Percentiles rank a stretch among this genome's conserved stretches.
phyloP scores from a whole-genome alignment of 306 rosid species.

The Cajanus cajan region DNA sequence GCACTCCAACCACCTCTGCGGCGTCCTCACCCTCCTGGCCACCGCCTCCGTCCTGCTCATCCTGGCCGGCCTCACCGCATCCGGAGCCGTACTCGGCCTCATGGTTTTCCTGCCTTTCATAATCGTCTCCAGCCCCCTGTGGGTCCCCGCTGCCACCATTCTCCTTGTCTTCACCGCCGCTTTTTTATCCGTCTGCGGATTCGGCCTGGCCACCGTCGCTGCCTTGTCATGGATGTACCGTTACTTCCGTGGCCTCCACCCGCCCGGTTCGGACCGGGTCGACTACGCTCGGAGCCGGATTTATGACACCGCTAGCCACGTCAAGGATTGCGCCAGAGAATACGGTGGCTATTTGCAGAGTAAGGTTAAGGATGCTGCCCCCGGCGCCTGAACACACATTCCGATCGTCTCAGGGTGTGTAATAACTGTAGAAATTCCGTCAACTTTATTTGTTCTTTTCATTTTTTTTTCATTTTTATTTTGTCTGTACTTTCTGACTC shows the following conservation, averaged over 20 bases:
- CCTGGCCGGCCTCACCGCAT: slow-evolving; percentile 53
- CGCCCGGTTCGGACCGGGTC: slow-evolving; percentile 74
- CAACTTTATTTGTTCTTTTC: neutral
- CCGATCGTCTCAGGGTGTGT: no score
- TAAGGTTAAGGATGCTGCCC: slow-evolving; percentile 84
- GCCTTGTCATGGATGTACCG: slow-evolving; percentile 63
- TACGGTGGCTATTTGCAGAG: slow-evolving; percentile 81
- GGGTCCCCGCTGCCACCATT: slow-evolving; percentile 55
- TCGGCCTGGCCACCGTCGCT: slow-evolving; percentile 35
- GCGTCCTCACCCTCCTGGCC: slow-evolving; percentile 48
- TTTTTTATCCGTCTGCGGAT: slow-evolving; percentile 49
- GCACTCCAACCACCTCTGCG: slow-evolving; percentile 54
- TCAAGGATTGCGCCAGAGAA: slow-evolving; percentile 82
- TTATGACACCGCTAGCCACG: slow-evolving; percentile 77
- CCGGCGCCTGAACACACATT: slow-evolving; percentile 87
- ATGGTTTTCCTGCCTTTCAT: slow-evolving; percentile 56
- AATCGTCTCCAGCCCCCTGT: slow-evolving; percentile 63
- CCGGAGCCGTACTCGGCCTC: slow-evolving; percentile 39
- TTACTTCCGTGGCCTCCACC: slow-evolving; percentile 70
- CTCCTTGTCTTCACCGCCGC: slow-evolving; percentile 40
- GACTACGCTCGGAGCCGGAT: slow-evolving; percentile 74
- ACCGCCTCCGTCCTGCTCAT: slow-evolving; percentile 60
- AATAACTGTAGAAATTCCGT: neutral
- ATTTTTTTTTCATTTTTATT: no score
- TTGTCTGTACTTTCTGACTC: no score